These are phyloP conservation scores for Glomus cerebriforme DNA, from an alignment of 192 early-diverging fungal genomes.

Conservation along the genomic window DNA sequence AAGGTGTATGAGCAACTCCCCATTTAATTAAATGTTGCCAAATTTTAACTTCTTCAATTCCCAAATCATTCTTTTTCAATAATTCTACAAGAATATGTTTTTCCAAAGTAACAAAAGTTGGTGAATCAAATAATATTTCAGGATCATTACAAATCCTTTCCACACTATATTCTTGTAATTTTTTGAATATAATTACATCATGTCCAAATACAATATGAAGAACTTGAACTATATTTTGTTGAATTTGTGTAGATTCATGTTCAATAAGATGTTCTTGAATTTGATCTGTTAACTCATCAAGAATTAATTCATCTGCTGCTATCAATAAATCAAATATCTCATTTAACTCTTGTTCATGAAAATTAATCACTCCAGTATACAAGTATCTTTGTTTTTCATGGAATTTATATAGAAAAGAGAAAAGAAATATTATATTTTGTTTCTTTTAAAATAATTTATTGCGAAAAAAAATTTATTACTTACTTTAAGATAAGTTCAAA, in stretches of 20 bases:
- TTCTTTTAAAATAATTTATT: no score
- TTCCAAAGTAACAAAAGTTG: background rate
- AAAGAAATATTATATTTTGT: background rate
- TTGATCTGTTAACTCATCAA: background rate
- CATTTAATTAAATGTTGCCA: slow-evolving; percentile 25
- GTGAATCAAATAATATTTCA: background rate
- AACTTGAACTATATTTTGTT: background rate
- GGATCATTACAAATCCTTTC: background rate
- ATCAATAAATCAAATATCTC: slow-evolving; percentile 14
- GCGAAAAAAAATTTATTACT: background rate
- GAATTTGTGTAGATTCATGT: background rate
- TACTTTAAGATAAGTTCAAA: slow-evolving; percentile 24
- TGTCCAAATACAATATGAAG: slow-evolving; percentile 2
- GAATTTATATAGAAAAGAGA: background rate
- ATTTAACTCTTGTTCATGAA: background rate
- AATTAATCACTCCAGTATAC: background rate
- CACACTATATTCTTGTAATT: background rate
- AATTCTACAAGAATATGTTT: background rate
- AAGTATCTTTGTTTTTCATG: no score
- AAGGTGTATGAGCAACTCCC: slow-evolving; percentile 12
- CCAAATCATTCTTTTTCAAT: slow-evolving; percentile 11
- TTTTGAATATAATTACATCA: background rate
- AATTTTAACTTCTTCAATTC: slow-evolving; percentile 10
- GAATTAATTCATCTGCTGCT: slow-evolving; percentile 11
- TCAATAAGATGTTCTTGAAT: background rate